Evolutionary conservation across 768 basidiomycete species (phyloP), one percentile per base, ranked within the genome.

Genomic region (Piloderma croceum): DNA sequence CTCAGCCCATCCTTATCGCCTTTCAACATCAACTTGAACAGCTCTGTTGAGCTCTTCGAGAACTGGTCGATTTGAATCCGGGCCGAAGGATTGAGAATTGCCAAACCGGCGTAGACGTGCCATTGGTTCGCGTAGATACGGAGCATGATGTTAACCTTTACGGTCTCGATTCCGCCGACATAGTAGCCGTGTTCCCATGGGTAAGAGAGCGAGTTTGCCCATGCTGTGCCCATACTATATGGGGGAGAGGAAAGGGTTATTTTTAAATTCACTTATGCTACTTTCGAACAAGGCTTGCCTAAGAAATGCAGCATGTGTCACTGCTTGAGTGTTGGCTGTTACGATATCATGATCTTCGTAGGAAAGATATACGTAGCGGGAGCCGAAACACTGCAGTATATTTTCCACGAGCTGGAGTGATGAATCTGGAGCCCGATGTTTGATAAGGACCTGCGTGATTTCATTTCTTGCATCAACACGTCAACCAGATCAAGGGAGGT

Each of bases 61-160:
- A 83, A 99, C 49, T 94, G 90, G 51, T 96, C 75, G 48, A 99
- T 97, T 58, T 97, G 94, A 2, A 72, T 60, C 31, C 77, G 76
- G 0, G 96, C 96, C 9, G 75, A 81, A 4, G 96, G 94, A 62
- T 99, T 98, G 46, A 99, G 76, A 58, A 98, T 90, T 1, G 94
- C 94, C n/a, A 99, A 77, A 2, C 96, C 94, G 11, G 94, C 94
- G 59, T 99, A 99, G 56, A 99, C 94, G 64, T 99, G 94, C 92
- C 92, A 99, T 45, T 91, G 85, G 61, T 92, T 96, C 32, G 90
- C 77, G 63, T 97, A 99, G 53, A 99, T 98, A 1, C 96, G 89
- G 15, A 96, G 76, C 47, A 87, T 81, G 61, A 97, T 84, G 70
- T 99, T 99, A 53, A 91, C 92, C 65, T 99, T 99, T 51, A 91